These are phyloP conservation scores for Lachancea fermentati DNA, from an alignment of 805 yeast genomes.

Conservation along the genomic window DNA sequence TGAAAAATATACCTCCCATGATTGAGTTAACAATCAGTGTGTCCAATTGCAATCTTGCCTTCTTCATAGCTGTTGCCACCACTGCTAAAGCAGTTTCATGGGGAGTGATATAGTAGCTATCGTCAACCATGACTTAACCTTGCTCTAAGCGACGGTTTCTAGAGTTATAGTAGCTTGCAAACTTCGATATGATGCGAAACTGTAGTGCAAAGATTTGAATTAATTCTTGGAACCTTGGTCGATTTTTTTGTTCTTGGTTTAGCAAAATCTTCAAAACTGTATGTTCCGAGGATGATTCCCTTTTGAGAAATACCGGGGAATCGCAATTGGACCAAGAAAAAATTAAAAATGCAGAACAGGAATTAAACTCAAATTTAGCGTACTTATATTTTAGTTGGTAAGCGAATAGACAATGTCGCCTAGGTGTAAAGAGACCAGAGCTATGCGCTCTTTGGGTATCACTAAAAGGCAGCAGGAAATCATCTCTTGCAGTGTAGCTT, in stretches of 20 bases:
- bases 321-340: too few species aligned
- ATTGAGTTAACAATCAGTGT: constrained; percentile 58
- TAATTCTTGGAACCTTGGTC: too few species aligned
- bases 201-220: too few species aligned
- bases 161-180: not conserved
- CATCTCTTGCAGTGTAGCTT: constrained; percentile 20
- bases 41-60: constrained; percentile 59
- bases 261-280: not conserved
- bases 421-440: constrained; percentile 15
- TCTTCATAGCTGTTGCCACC: constrained; percentile 82
- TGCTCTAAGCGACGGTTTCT: not conserved
- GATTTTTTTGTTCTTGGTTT: not conserved
- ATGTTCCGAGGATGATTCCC: constrained; percentile 6
- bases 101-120: constrained; percentile 59
- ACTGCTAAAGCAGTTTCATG: constrained; percentile 80
- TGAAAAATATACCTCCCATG: constrained; percentile 63
- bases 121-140: constrained; percentile 34
- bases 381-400: not conserved
- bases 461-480: constrained; percentile 21
- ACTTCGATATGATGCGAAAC: too few species aligned
- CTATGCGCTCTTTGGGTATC: constrained; percentile 16
- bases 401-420: constrained; percentile 18
- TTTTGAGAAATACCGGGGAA: constrained; percentile 31
- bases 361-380: too few species aligned
- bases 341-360: too few species aligned